phyloP scores from a whole-genome alignment of 1,284 basidiomycete species.

The Malassezia brasiliensis region DNA sequence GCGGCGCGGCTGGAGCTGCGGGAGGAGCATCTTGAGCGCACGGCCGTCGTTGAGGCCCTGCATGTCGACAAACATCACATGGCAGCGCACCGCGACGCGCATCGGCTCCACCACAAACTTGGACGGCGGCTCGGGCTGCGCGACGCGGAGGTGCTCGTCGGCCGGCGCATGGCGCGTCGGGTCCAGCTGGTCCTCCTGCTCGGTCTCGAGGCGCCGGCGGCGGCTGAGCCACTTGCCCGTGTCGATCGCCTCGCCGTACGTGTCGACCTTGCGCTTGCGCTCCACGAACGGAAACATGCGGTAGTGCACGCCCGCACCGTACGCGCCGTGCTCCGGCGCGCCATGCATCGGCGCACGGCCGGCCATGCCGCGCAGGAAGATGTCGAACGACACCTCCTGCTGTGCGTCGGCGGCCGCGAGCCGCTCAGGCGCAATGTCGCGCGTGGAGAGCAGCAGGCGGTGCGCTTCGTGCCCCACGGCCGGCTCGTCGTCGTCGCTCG shows the following conservation, averaged over 20 bases:
- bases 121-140: slow-evolving; percentile 69
- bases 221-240: slow-evolving; percentile 56
- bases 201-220: slow-evolving; percentile 29
- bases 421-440: slow-evolving; percentile 19
- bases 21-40: slow-evolving; percentile 89
- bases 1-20: slow-evolving; percentile 79
- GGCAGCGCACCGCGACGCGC: slow-evolving; percentile 69
- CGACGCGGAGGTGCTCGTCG: slow-evolving; percentile 60
- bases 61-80: slow-evolving; percentile 82
- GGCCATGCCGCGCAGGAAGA: slow-evolving; percentile 88
- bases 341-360: slow-evolving; percentile 56
- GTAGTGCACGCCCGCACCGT: slow-evolving; percentile 65
- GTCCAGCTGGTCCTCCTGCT: slow-evolving; percentile 20
- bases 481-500: slow-evolving; percentile 54
- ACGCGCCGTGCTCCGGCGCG: slow-evolving; percentile 59
- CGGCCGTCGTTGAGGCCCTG: slow-evolving; percentile 91
- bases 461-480: slow-evolving; percentile 57
- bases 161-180: slow-evolving; percentile 51
- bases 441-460: slow-evolving; percentile 10
- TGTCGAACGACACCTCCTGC: slow-evolving; percentile 74
- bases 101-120: slow-evolving; percentile 73
- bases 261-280: slow-evolving; percentile 79
- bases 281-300: slow-evolving; percentile 97
- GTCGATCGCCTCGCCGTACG: slow-evolving; percentile 89
- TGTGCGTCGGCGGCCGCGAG: slow-evolving; percentile 50